phyloP scores from a whole-genome alignment of 805 yeast species.

The Cephaloascus albidus region DNA sequence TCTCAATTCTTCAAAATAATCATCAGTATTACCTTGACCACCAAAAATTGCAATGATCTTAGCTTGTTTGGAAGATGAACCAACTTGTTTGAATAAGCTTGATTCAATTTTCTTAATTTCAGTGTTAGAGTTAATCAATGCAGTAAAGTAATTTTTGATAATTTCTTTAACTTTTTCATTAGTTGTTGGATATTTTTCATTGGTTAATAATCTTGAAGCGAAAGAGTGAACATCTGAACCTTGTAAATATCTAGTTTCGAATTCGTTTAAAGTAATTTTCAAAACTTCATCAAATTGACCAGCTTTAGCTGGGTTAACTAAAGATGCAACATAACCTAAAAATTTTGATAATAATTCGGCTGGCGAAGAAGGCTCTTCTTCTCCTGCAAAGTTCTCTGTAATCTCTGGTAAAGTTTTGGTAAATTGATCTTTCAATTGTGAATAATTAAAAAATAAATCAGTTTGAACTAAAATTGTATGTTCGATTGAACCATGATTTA shows the following conservation, averaged over 20 bases:
- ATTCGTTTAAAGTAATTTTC: constrained; percentile 65
- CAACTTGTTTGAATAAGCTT: constrained; percentile 50
- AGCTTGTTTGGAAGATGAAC: constrained; percentile 41
- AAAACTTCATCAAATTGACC: constrained; percentile 63
- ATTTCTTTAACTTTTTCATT: constrained; percentile 61
- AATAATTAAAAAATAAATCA: constrained; percentile 64
- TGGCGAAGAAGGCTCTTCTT: constrained; percentile 80
- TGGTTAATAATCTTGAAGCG: constrained; percentile 58
- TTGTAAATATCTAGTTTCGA: constrained; percentile 69
- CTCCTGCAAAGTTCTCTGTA: constrained; percentile 79
- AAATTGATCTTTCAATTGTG: constrained; percentile 85
- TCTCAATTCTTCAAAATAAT: constrained; percentile 92
- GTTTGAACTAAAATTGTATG: constrained; percentile 85
- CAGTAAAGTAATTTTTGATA: constrained; percentile 65
- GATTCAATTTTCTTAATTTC: constrained; percentile 15
- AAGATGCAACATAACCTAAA: constrained; percentile 58
- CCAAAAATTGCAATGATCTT: constrained; percentile 83
- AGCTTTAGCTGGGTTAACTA: constrained; percentile 31
- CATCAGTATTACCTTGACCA: constrained; percentile 98
- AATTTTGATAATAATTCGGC: constrained; percentile 81
- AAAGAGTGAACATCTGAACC: constrained; percentile 82
- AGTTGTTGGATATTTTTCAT: constrained; percentile 53
- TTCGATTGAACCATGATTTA: constrained; percentile 82
- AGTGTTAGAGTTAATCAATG: constrained; percentile 19
- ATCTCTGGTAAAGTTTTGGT: constrained; percentile 64